Base-by-base conservation (phyloP, 257 asterid genomes). In the Jaltomata sinuosa region DNA sequence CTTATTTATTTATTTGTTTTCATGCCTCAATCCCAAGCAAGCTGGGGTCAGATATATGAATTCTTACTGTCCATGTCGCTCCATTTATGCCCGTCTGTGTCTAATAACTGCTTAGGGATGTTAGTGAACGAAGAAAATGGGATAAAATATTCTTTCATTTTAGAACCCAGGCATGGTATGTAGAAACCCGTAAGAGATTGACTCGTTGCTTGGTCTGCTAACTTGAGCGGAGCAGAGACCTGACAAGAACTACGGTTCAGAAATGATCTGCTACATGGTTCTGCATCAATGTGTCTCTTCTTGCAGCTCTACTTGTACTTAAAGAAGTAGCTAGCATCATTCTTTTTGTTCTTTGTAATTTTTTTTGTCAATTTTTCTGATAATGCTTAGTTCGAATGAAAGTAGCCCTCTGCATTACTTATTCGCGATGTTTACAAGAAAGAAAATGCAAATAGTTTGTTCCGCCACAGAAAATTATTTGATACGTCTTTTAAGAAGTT, bases 241-340 rank as follows among this genome's bases (percentile, higher is more conserved):
- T 57, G 36, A 59, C 40, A 21, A 50, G 59, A 80, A 49, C 47
- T 29, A 64, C 8, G 19, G 16, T 32, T 34, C 57, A 40, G 80
- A 71, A 34, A 40, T 71, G 53, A 22, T 71, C 53, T 40, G 80
- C 32, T 71, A 71, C 19, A 32, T 71, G 32, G 80, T 18, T 40
- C 32, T 40, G 29, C 76, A 67, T 57, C 49, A 47, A 32, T 85
- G 78, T 62, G 31, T 62, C 25, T 32, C 36, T 32, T 65, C 45
- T 29, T 62, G 81, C 64, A 6, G 83, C 72, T 87, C 85, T 79
- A 25, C 57, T 77, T 49, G 65, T 49, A 32, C 69, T 82, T 84
- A 16, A 76, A 27, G 19, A 76, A 45, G 59, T 76, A 27, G 81
- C 42, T 76, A 76, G 81, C 42, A 45, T 74, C 80, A 42, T 45